Evolutionary conservation across 2,329 filamentous ascomycete species (phyloP).

Genomic region (Teratosphaeria viscida): DNA sequence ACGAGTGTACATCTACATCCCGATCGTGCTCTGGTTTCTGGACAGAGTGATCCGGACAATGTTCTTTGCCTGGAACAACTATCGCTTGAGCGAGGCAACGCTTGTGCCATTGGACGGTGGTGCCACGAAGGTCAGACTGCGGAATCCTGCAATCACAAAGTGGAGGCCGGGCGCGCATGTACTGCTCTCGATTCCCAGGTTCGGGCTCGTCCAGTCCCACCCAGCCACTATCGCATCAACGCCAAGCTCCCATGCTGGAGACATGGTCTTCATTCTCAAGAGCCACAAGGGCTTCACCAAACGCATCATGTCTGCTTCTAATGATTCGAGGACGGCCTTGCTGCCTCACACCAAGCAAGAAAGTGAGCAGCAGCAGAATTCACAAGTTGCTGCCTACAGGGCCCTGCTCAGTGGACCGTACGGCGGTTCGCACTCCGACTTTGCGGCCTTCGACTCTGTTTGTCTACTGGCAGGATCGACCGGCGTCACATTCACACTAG

Average conservation of each 20-base stretch:
- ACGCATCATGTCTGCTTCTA: conserved; percentile 15
- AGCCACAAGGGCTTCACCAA: conserved; percentile 20
- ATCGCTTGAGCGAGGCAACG: conserved; percentile 16
- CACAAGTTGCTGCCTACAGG: conserved; percentile 7
- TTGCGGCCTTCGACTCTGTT: conserved; percentile 19
- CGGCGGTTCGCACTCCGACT: conserved; percentile 12
- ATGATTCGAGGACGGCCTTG: conserved; percentile 10
- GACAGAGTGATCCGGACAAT: conserved; percentile 20
- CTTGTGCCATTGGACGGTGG: conserved; percentile 21
- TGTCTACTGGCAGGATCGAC: conserved; percentile 18
- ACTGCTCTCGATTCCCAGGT: conserved; percentile 17
- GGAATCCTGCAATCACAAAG: conserved; percentile 24
- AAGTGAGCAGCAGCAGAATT: conserved; percentile 4
- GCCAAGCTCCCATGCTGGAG: conserved; percentile 15
- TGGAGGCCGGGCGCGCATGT: conserved; percentile 25
- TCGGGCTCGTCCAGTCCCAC: conserved; percentile 18
- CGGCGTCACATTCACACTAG: conserved; percentile 19
- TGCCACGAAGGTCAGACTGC: conserved; percentile 28
- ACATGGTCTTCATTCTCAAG: conserved; percentile 20
- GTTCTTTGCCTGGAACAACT: conserved; percentile 25
- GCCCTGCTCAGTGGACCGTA: conserved; percentile 19
- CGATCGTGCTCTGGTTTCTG: conserved; percentile 15
- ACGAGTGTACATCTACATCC: conserved; percentile 20
- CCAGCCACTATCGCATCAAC: conserved; percentile 21
- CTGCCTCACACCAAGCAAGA: conserved; percentile 7